phyloP scores from a whole-genome alignment of 2,329 filamentous ascomycete species.

The Arthrobotrys iridis region DNA sequence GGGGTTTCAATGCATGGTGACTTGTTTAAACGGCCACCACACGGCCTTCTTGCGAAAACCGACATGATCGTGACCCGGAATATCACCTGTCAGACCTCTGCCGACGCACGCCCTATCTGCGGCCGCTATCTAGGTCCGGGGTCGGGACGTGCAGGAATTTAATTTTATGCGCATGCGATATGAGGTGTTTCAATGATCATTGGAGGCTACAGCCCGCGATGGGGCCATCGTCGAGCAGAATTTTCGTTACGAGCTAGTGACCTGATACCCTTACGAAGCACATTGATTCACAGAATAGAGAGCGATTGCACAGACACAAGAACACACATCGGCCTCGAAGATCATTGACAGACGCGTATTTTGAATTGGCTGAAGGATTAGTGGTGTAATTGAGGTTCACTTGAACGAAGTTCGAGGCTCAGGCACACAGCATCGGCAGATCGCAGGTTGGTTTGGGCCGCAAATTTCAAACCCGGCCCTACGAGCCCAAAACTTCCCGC shows the following conservation, averaged over 20 bases:
- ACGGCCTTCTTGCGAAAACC: conserved; percentile 14
- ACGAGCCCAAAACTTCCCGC: conserved; percentile 48
- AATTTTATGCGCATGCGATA: conserved; percentile 49
- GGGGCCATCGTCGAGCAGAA: neutral
- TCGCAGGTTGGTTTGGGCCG: conserved; percentile 27
- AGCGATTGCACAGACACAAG: neutral
- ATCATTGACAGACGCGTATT: conserved; percentile 21
- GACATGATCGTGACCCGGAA: neutral
- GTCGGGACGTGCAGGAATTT: conserved; percentile 5
- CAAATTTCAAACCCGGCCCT: conserved; percentile 18
- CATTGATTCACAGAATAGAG: neutral
- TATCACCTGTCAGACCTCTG: conserved; percentile 26
- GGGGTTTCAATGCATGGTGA: conserved; percentile 44
- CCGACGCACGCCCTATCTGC: conserved; percentile 3
- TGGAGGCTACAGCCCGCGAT: conserved; percentile 41
- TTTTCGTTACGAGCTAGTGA: neutral
- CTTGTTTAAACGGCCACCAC: conserved; percentile 28
- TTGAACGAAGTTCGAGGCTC: neutral
- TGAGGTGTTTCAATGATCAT: conserved; percentile 54
- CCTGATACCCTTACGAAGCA: neutral
- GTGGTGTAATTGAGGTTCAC: neutral
- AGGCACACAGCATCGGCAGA: conserved; percentile 18
- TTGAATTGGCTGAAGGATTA: conserved; percentile 5
- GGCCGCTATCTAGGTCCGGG: conserved; percentile 13
- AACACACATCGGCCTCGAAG: neutral